Evolutionary conservation across 2,329 filamentous ascomycete genomes (phyloP), one percentile per base, ranked within the genome.

Genomic region (Fusarium udum): DNA sequence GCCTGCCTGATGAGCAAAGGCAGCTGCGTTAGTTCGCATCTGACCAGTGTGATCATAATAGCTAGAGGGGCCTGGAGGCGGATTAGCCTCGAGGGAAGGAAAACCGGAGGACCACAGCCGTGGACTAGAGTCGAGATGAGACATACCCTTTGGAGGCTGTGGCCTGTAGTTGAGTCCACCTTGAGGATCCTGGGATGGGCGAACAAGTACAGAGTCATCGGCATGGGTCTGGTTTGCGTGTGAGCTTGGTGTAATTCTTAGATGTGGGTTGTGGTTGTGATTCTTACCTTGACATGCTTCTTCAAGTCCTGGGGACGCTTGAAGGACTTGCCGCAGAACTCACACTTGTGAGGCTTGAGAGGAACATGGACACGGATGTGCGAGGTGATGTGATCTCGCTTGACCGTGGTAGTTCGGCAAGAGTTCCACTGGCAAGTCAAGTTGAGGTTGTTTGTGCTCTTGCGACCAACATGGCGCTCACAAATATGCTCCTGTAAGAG

Each of bases 331-430:
- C 94, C 94, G 81, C 96, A 99, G 85, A 98, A 97, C 81, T 98
- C 95, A 83, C 96, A 99, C 85, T 98, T 98, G 87, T 99, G 96
- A 76, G 96, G 96, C 88, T 99, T 99, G 70, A 99, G 87, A 2
- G 96, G 96, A n/a, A 99, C 95, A 82, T 99, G 96, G 61, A 98
- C 96, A 74, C 96, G 94, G 78, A 99, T 98, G 84, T 99, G 96
- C 57, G 96, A 98, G 57, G 96, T 99, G 84, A 99, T 99, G 85
- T 99, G 96, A 80, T 98, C 96, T 79, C 96, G 94, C 89, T 99
- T 98, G 82, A 98, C 95, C 5, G 95, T 98, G 53, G 95, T 98
- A 28, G 95, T 98, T 73, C 95, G 92, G 86, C 96, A 99, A 74
- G 92, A 93, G 78, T 95, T 96, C 96, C 96, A 99, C 82, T 97